Percentiles rank a stretch among this genome's conserved stretches.
phyloP scores from a whole-genome alignment of 164 flowering plant species.

The Chimonanthus praecox region DNA sequence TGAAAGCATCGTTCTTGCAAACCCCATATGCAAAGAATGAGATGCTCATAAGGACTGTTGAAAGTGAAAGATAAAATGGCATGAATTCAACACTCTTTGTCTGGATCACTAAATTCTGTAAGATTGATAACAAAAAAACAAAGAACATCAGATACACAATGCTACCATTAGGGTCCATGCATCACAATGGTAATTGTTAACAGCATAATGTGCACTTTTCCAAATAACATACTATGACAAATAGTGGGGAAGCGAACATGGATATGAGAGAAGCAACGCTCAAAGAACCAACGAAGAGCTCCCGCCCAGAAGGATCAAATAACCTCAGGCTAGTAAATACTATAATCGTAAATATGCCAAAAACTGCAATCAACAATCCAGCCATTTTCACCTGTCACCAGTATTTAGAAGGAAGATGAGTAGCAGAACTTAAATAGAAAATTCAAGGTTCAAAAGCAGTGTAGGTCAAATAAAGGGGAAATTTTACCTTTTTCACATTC shows the following conservation, averaged over 20 bases:
- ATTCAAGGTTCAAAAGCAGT: background rate
- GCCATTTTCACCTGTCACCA: conserved; percentile 48
- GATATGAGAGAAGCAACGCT: conserved; percentile 66
- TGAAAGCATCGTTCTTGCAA: conserved; percentile 37
- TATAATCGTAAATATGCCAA: conserved; percentile 34
- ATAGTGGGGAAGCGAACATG: conserved; percentile 82
- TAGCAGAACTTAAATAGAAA: conserved; percentile 1
- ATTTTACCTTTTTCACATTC: conserved; percentile 39
- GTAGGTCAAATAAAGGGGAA: background rate
- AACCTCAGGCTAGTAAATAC: conserved; percentile 41
- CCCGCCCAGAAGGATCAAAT: conserved; percentile 33
- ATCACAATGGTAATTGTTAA: background rate
- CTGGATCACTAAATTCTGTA: conserved; percentile 19
- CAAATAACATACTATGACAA: conserved; percentile 49
- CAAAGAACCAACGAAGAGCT: conserved; percentile 56
- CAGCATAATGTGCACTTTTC: background rate
- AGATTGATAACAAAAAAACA: background rate
- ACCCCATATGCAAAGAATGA: conserved; percentile 52
- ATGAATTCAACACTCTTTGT: conserved; percentile 57
- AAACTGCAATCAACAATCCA: conserved; percentile 44
- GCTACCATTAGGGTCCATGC: background rate
- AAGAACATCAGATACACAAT: background rate
- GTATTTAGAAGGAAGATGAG: background rate
- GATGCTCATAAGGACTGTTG: conserved; percentile 53
- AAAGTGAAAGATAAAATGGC: conserved; percentile 60